phyloP scores from a whole-genome alignment of 768 basidiomycete species.

The Amanita molliuscula region DNA sequence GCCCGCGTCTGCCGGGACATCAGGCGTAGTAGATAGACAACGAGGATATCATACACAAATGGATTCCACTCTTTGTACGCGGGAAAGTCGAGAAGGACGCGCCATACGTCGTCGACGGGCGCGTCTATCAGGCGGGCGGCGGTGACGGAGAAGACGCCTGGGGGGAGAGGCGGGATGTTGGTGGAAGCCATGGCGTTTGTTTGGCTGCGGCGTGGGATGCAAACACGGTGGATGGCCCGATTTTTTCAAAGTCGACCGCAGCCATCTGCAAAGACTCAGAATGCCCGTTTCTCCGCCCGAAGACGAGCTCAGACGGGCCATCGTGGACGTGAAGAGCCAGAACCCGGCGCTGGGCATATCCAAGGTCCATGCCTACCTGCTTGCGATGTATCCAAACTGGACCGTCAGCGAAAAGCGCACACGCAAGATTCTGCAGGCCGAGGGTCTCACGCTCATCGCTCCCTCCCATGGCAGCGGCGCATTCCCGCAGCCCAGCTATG shows the following conservation, averaged over 20 bases:
- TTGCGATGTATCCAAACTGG: constrained; percentile 56
- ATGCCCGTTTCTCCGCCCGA: constrained; percentile 41
- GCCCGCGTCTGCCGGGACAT: constrained; percentile 1
- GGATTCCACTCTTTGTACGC: constrained; percentile 34
- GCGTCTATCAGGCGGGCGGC: constrained; percentile 36
- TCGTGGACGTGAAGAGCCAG: constrained; percentile 41
- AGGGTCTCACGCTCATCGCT: constrained; percentile 32
- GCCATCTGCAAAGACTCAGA: background rate
- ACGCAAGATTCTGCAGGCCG: constrained; percentile 55
- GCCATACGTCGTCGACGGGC: constrained; percentile 39
- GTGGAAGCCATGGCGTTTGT: constrained; percentile 6
- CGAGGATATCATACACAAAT: constrained; percentile 1
- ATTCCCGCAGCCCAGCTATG: background rate
- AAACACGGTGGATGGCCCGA: background rate
- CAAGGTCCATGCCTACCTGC: constrained; percentile 60
- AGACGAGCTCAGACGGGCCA: constrained; percentile 45
- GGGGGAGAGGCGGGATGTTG: constrained; percentile 18
- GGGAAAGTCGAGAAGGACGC: constrained; percentile 37
- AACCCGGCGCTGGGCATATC: constrained; percentile 60
- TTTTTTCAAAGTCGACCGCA: background rate
- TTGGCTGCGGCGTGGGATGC: background rate
- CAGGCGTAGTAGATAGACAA: background rate
- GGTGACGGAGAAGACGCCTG: constrained; percentile 25
- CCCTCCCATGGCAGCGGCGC: constrained; percentile 8
- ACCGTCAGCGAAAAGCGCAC: constrained; percentile 77